A percentile compares a stretch with the other conserved stretches of the same genome.
phyloP scores from a whole-genome alignment of 768 basidiomycete genomes.

The Baorangia bicolor region DNA sequence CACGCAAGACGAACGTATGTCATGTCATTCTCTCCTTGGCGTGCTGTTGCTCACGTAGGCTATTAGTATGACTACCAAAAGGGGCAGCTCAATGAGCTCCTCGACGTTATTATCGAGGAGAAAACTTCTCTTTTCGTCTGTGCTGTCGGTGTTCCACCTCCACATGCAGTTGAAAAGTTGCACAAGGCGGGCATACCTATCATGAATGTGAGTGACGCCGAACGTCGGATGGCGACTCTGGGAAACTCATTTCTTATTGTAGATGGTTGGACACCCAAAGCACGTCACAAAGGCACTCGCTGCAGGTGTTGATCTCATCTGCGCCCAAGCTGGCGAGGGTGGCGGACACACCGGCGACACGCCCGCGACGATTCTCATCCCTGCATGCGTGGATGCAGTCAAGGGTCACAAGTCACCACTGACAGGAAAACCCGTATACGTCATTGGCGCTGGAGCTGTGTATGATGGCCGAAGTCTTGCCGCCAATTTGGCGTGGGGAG shows the following conservation, averaged over 20 bases:
- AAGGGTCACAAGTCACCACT: conserved; percentile 75
- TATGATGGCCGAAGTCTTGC: conserved; percentile 87
- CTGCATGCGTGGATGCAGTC: conserved; percentile 84
- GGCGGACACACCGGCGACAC: conserved; percentile 87
- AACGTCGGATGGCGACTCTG: background rate
- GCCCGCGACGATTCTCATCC: conserved; percentile 83
- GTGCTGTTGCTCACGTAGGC: background rate
- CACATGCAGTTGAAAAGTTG: conserved; percentile 72
- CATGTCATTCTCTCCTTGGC: background rate
- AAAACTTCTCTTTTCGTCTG: conserved; percentile 87
- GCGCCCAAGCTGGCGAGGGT: conserved; percentile 91
- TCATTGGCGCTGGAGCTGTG: conserved; percentile 90
- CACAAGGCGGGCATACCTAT: conserved; percentile 83
- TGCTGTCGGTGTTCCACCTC: conserved; percentile 85
- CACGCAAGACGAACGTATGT: conserved; percentile 86
- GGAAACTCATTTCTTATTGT: background rate
- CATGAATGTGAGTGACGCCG: conserved; percentile 63
- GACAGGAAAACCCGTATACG: conserved; percentile 80
- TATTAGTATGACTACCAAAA: conserved; percentile 83
- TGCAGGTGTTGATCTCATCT: conserved; percentile 88
- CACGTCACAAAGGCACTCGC: conserved; percentile 80
- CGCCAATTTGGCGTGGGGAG: conserved; percentile 87
- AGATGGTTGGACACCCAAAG: conserved; percentile 95
- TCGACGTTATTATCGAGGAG: conserved; percentile 92
- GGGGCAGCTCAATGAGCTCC: conserved; percentile 77